A percentile compares a stretch with the other conserved stretches of the same genome.
Conservation (phyloP, 2,329 filamentous ascomycete genomes). For the Sporothrix euskadiensis region DNA sequence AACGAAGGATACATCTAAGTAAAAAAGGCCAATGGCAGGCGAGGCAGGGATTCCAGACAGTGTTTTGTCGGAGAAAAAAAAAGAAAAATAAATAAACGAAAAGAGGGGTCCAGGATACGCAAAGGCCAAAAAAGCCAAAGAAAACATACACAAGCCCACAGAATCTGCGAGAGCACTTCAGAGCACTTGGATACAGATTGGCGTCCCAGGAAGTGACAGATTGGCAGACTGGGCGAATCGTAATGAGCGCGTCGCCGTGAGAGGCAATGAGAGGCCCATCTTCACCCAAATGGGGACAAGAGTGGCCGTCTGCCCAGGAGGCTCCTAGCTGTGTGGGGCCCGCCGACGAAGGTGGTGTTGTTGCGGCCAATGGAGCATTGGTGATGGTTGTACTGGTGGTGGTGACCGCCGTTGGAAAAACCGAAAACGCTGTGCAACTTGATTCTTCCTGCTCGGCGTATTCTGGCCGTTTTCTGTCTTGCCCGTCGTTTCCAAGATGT, state of each 20-base stretch:
- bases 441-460: background rate
- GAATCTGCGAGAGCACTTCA: background rate
- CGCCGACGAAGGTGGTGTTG: constrained; percentile 11
- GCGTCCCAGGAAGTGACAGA: background rate
- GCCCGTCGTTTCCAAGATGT: constrained; percentile 10
- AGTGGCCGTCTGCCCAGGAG: background rate
- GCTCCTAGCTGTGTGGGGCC: constrained; percentile 17
- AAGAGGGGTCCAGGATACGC: background rate
- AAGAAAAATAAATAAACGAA: background rate
- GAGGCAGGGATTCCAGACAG: background rate
- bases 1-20: no score
- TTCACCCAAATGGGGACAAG: constrained; percentile 1
- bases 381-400: background rate
- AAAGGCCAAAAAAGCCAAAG: background rate
- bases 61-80: background rate
- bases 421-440: background rate
- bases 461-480: constrained; percentile 2
- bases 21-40: constrained; percentile 3
- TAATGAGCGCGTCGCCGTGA: background rate
- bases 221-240: background rate
- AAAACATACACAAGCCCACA: background rate
- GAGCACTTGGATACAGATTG: background rate
- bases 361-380: background rate
- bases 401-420: constrained; percentile 2
- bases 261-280: constrained; percentile 13